Evolutionary conservation across 306 rosid genomes (phyloP).

Genomic region (Begonia loranthoides): DNA sequence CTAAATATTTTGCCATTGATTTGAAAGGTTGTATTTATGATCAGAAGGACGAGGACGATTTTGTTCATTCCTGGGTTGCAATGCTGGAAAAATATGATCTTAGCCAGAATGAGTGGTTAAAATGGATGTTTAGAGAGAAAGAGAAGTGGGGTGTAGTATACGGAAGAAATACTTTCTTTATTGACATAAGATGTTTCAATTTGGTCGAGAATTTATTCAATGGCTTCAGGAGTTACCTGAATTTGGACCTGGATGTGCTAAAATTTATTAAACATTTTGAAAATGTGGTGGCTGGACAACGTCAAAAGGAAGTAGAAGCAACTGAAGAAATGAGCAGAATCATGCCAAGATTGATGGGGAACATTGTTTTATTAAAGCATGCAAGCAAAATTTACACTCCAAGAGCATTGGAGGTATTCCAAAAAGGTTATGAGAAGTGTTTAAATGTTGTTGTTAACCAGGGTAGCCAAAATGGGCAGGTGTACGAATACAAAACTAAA

Average conservation of each 20-base stretch:
- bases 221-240: neutral
- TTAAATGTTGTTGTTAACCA: constrained; percentile 36
- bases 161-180: neutral
- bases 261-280: neutral
- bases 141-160: neutral
- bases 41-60: neutral
- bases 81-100: neutral
- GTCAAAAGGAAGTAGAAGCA: neutral
- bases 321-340: neutral
- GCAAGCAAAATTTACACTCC: constrained; percentile 28
- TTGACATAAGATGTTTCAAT: neutral
- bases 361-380: constrained; percentile 29
- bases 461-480: constrained; percentile 15
- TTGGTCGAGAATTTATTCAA: neutral
- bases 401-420: constrained; percentile 34
- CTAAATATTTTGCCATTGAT: neutral
- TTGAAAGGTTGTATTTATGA: neutral
- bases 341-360: constrained; percentile 31
- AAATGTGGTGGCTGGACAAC: neutral
- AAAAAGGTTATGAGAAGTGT: constrained; percentile 29
- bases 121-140: neutral
- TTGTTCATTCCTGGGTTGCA: neutral
- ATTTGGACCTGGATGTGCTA: neutral
- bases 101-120: constrained; percentile 1
- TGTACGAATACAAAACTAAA: constrained; percentile 27